phyloP scores from a whole-genome alignment of 23 red algal species.

The Gracilaria vermiculophylla region DNA sequence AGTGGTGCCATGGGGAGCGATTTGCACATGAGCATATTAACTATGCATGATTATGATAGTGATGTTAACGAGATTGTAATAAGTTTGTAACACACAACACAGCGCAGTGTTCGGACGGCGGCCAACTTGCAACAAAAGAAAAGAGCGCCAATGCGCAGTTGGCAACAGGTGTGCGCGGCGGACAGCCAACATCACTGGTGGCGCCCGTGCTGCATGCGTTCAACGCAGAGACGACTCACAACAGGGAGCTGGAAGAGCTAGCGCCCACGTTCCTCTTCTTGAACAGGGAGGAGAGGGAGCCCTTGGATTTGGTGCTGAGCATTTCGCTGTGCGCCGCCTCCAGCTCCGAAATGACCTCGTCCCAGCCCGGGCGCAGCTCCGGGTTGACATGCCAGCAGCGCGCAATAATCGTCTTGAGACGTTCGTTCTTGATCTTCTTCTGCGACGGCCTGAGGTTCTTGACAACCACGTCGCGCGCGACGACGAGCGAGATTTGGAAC shows the following conservation, averaged over 20 bases:
- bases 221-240: neutral
- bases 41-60: too few species aligned
- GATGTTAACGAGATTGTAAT: too few species aligned
- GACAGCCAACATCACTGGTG: neutral
- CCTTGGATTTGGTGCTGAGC: neutral
- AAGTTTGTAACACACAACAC: too few species aligned
- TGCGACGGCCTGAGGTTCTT: constrained; percentile 83
- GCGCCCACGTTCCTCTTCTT: neutral
- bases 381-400: constrained; percentile 80
- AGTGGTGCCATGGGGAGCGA: too few species aligned
- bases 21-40: too few species aligned
- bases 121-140: neutral
- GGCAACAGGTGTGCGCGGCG: neutral
- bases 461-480: constrained; percentile 89
- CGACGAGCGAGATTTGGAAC: constrained; percentile 84
- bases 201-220: too few species aligned
- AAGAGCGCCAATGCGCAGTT: neutral
- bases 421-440: constrained; percentile 80
- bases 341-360: constrained; percentile 71
- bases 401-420: constrained; percentile 70
- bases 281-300: constrained; percentile 25
- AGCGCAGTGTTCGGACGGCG: neutral
- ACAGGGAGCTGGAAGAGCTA: neutral
- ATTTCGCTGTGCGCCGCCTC: constrained; percentile 57
- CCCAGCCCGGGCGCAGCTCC: constrained; percentile 77